Evolutionary conservation across 495 filamentous ascomycete species (phyloP), one percentile per base, ranked within the genome.

Genomic region (Penicillium robsamsonii): DNA sequence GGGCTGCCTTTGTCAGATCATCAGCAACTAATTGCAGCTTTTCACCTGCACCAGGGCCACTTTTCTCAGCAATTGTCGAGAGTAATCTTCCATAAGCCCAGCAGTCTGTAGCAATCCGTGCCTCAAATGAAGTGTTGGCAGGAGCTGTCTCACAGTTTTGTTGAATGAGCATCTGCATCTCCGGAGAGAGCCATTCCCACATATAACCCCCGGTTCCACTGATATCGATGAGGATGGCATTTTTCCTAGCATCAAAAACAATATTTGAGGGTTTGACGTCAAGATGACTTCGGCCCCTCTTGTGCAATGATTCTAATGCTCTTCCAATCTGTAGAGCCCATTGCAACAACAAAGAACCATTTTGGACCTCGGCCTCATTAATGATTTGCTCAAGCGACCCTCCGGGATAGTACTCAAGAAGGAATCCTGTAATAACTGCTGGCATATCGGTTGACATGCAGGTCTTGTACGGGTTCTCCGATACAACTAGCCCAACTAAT

Each of bases 251-350:
- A 52, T 67, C 51, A 0, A 69, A 40, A 41, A 69, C 42, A 27
- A 69, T 30, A 47, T 67, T 69, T 33, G 54, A 47, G 2, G 59
- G 57, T 56, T 67, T 69, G 35, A 69, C 55, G 44, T 69, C 59
- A 33, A 65, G 60, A 30, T 67, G 57, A 35, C n/a, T 62, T 51
- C 45, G 55, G 25, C 33, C 24, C 13, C 44, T 25, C 5, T 18
- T 57, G 20, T 61, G 54, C 35, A 61, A 54, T 42, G 25, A 25
- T 17, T 42, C 15, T 42, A 62, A 51, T 50, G 50, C 59, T 54
- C 5, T 55, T 10, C 59, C 45, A 41, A 54, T 53, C 41, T 62
- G 55, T 33, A 55, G 17, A 15, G 55, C 59, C 61, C 54, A 64
- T 56, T 46, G 17, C 51, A 59, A 35, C 10, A 25, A 50, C n/a